Evolutionary conservation across 2,329 filamentous ascomycete genomes (phyloP), one percentile per base, ranked within the genome.

Genomic region (Pyricularia pennisetigena): DNA sequence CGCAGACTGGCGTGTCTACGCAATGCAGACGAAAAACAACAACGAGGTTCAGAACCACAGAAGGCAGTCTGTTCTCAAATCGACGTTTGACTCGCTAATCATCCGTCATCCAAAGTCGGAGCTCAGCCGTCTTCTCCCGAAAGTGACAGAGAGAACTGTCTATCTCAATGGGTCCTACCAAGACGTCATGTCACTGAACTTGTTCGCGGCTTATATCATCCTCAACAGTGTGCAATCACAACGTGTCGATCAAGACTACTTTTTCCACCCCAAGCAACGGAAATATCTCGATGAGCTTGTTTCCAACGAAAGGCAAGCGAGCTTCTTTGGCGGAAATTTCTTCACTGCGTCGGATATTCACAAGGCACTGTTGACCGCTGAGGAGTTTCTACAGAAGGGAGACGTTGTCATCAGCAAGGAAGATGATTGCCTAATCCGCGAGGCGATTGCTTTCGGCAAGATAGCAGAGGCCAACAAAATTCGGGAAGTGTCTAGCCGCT

Each of bases 181-280:
- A 74, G 94, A 97, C 76, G 92, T 89, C 73, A 77, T 97, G 10
- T 92, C 90, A 0, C 83, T 94, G 29, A 97, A 97, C 72, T 79
- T 96, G 0, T 97, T 97, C 74, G 86, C 92, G 0, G 90, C 95
- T 78, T 88, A 92, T 74, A 86, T 97, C 64, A 89, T 91, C 1
- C 89, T 92, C 71, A 98, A 98, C 74, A 88, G 93, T 0, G 88
- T 98, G 0, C 94, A 94, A 28, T 97, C 93, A 5, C 92, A 97
- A 74, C 83, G 94, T 12, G 88, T 85, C 0, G 94, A 94, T 73
- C 82, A 86, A 68, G 94, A 97, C 75, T 97, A 97, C 75, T 90
- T 98, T 71, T 97, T 97, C 73, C 91, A 97, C 73, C 85, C 86
- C 0, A 87, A 85, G 14, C 94, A 94, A 72, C 81, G 85, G 32